Evolutionary conservation across 2,329 filamentous ascomycete genomes (phyloP), one percentile per base, ranked within the genome.

Genomic region (Achaetomium macrosporum): DNA sequence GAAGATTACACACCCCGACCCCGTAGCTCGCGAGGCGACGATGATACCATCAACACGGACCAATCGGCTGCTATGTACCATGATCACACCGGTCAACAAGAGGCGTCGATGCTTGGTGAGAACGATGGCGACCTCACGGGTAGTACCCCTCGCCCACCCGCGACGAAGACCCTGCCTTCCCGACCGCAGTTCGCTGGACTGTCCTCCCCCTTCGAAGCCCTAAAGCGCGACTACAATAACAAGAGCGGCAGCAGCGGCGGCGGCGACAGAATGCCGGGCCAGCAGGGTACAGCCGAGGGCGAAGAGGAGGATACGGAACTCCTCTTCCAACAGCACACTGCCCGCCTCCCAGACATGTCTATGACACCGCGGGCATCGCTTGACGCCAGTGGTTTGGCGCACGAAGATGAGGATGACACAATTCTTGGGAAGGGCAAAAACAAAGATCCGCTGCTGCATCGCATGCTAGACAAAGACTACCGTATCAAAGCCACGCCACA

Each of bases 381-480:
- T 7, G 67, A 83, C 65, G 60, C 82, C 70, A 71, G 66, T 67
- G 54, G 73, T 6, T 53, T 50, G 5, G 50, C 56, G 31, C 59
- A 54, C 65, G 36, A 65, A 59, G 48, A 61, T 55, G 52, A 64
- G 52, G 42, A 58, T 37, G 51, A 56, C 53, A 57, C 51, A 45
- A 57, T 50, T 42, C 59, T 58, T 19, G 57, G 58, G 20, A 46
- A 59, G 64, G 9, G 52, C 65, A 66, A 56, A 65, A 75, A 74
- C 63, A 81, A 83, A 55, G 90, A 96, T 65, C 88, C 88, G 2
- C 76, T 97, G 9, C 78, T 99, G 39, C 92, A 97, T 68, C 88
- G 87, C 54, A 78, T 97, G n/a, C 81, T 95, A 5, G 91, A 97
- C 74, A 96, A 95, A 71, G 96, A 88, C 53, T 99, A 95, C 73